Evolutionary conservation across 2,329 filamentous ascomycete genomes (phyloP), one percentile per base, ranked within the genome.

Genomic region (Arthrobotrys sinensis): DNA sequence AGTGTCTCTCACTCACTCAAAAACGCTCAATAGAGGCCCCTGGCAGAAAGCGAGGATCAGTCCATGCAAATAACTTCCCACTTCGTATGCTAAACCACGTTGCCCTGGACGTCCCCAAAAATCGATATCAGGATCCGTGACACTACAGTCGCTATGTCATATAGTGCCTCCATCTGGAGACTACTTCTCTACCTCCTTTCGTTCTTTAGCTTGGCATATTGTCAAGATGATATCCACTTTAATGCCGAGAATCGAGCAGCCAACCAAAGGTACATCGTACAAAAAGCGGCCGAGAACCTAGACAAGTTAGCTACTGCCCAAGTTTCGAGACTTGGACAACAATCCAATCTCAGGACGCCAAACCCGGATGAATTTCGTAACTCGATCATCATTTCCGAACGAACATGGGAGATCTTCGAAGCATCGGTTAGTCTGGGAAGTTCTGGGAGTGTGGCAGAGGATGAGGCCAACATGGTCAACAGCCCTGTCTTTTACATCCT

Each of bases 341-440:
- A 19, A 4, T 14, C 48, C 21, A 14, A 38, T 14, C 2, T 14
- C 36, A 8, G 36, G 1, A 38, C 12, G 2, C 36, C 36, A 38
- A 14, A 38, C 8, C 36, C 36, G 2, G 16, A 48, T 14, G 19
- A 24, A 10, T 24, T 14, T 4, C 10, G 11, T 34, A 14, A 12
- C n/a, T 40, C 34, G 2, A 14, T 72, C 1, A 36, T 55, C 1
- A 6, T 65, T 4, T 63, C 68, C 1, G 8, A 34, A n/a, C 14
- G 55, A 8, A 16, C 14, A 55, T 72, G 68, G 68, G 3, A 34
- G 1, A 12, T 65, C 5, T 72, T 72, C 38, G 57, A 64, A 38
- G 38, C 19, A 21, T 34, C 57, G 4, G 4, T 72, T n/a, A 4
- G 14, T 2, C 4, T 64, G 5, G 28, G 48, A 24, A 38, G 21